Evolutionary conservation across 208 protist genomes (phyloP).

Genomic region (Trypanosomatidae sp.): DNA sequence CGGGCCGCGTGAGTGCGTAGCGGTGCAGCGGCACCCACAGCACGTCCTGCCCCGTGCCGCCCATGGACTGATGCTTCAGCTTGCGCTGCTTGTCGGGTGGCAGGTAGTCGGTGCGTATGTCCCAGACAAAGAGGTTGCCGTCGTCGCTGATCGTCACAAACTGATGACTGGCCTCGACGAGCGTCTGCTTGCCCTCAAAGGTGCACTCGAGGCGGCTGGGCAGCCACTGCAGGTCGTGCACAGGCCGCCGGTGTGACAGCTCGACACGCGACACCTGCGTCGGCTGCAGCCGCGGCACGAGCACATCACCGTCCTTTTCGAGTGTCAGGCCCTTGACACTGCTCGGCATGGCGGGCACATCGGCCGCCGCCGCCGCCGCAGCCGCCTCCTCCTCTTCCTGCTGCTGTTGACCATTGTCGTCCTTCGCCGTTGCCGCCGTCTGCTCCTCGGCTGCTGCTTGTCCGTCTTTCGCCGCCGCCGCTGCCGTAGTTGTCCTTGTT

Average conservation of each 20-base stretch:
- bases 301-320: constrained; percentile 66
- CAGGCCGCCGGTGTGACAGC: constrained; percentile 65
- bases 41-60: constrained; percentile 30
- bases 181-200: constrained; percentile 80
- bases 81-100: constrained; percentile 83
- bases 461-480: no score
- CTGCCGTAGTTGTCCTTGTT: no score
- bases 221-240: constrained; percentile 85
- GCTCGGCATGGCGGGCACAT: constrained; percentile 56
- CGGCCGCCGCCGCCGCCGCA: constrained; percentile 18
- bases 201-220: constrained; percentile 52
- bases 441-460: no score
- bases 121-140: constrained; percentile 80
- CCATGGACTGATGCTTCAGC: constrained; percentile 71
- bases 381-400: no score
- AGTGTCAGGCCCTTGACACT: constrained; percentile 50
- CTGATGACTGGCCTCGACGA: constrained; percentile 55
- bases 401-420: no score
- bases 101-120: constrained; percentile 73
- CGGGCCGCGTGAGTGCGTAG: constrained; percentile 55
- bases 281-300: constrained; percentile 73
- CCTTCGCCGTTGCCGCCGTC: no score
- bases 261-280: constrained; percentile 67
- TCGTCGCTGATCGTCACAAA: constrained; percentile 84
- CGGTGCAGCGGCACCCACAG: constrained; percentile 74